Percentiles rank a stretch among this genome's conserved stretches.
Conservation (phyloP, 768 basidiomycete genomes). For the Boletus sp. region DNA sequence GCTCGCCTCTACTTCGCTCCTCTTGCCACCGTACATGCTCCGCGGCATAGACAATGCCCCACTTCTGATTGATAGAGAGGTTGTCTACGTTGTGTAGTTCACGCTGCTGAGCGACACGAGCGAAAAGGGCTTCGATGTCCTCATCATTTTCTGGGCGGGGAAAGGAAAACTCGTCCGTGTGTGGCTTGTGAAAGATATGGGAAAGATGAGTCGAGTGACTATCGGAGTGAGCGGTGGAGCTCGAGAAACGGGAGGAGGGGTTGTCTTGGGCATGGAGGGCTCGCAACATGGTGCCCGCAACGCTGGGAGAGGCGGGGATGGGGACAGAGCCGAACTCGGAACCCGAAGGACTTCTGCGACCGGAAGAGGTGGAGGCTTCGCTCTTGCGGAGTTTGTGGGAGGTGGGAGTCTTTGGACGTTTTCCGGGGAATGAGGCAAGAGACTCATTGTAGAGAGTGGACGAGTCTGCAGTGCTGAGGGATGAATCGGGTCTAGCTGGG, state of each 20-base stretch:
- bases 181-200: constrained; percentile 54
- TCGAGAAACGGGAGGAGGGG: constrained; percentile 61
- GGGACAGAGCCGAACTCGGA: constrained; percentile 53
- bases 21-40: constrained; percentile 79
- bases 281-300: constrained; percentile 41
- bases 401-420: constrained; percentile 35
- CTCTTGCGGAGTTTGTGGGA: constrained; percentile 43
- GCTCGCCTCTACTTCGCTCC: constrained; percentile 63
- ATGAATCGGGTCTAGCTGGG: constrained; percentile 47
- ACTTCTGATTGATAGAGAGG: constrained; percentile 81
- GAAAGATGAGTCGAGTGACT: constrained; percentile 43
- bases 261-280: constrained; percentile 57
- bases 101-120: constrained; percentile 69
- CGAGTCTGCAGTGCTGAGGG: constrained; percentile 55
- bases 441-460: constrained; percentile 58
- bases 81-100: constrained; percentile 59
- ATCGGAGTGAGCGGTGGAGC: constrained; percentile 42
- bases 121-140: constrained; percentile 80
- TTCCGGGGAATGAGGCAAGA: constrained; percentile 36
- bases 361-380: constrained; percentile 55
- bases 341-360: constrained; percentile 46
- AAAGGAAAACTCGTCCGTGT: constrained; percentile 63
- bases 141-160: constrained; percentile 73
- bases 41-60: constrained; percentile 84
- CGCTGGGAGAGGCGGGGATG: constrained; percentile 31